These are phyloP conservation scores for Dispira parvispora DNA, from an alignment of 192 early-diverging fungal species.

Conservation along the genomic window DNA sequence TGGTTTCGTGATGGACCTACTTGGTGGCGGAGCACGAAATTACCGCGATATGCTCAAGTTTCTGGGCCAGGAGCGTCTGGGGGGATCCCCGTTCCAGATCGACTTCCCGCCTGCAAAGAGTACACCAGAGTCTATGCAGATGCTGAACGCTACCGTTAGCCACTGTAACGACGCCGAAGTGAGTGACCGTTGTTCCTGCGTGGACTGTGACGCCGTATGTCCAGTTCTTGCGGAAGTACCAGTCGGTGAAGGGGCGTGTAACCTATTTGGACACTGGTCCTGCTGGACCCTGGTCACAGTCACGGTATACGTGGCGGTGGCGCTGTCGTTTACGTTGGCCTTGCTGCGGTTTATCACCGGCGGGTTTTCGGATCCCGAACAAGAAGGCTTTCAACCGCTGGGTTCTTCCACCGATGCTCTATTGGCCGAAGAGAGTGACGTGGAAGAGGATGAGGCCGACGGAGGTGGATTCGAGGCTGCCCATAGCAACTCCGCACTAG, in stretches of 20 bases:
- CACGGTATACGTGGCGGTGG: slow-evolving; percentile 21
- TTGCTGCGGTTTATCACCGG: background rate
- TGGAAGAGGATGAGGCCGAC: slow-evolving; percentile 16
- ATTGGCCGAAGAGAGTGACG: slow-evolving; percentile 16
- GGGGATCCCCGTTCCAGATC: slow-evolving; percentile 47
- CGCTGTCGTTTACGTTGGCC: slow-evolving; percentile 5
- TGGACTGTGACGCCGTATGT: slow-evolving; percentile 38
- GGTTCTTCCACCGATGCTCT: background rate
- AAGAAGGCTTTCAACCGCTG: background rate
- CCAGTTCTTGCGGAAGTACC: slow-evolving; percentile 28
- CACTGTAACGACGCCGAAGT: slow-evolving; percentile 34
- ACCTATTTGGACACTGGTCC: slow-evolving; percentile 25
- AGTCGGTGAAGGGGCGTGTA: slow-evolving; percentile 22
- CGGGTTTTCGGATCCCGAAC: background rate
- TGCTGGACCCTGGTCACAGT: slow-evolving; percentile 34
- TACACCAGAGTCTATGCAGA: slow-evolving; percentile 7
- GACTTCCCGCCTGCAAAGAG: slow-evolving; percentile 30
- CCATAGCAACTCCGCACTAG: slow-evolving; percentile 1
- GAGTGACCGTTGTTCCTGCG: slow-evolving; percentile 36
- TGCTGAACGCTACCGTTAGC: slow-evolving; percentile 19
- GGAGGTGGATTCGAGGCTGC: slow-evolving; percentile 20
- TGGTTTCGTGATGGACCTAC: slow-evolving; percentile 47
- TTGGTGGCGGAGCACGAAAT: slow-evolving; percentile 41
- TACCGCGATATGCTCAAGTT: slow-evolving; percentile 34
- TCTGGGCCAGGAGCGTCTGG: slow-evolving; percentile 30